phyloP scores from a whole-genome alignment of 257 asterid genomes.

The Rubia yunnanensis region DNA sequence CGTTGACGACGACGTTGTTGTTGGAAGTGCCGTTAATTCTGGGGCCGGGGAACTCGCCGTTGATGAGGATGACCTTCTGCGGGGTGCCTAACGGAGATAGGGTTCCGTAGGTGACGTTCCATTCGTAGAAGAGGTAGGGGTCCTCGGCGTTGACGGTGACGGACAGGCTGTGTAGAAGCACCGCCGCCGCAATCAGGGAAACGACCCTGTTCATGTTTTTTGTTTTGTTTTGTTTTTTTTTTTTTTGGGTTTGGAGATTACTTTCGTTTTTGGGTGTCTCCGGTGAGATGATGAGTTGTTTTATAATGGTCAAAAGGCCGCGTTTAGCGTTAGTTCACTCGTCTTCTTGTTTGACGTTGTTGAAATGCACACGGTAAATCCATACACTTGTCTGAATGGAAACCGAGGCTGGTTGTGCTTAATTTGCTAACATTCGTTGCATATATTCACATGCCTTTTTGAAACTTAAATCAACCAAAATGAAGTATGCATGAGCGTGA shows the following conservation, averaged over 20 bases:
- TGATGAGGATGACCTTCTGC: slow-evolving; percentile 49
- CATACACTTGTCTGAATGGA: background rate
- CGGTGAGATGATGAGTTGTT: background rate
- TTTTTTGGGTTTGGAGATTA: background rate
- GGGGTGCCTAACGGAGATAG: slow-evolving; percentile 56
- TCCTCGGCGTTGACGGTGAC: slow-evolving; percentile 31
- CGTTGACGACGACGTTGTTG: slow-evolving; percentile 52
- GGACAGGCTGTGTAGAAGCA: slow-evolving; percentile 19
- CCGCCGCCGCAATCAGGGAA: slow-evolving; percentile 11
- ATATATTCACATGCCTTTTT: background rate
- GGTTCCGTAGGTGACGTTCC: slow-evolving; percentile 51
- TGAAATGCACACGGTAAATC: background rate
- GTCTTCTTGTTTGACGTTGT: background rate
- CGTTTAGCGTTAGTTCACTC: background rate
- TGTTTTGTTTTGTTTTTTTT: background rate
- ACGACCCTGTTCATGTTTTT: slow-evolving; percentile 12
- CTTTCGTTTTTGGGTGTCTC: background rate
- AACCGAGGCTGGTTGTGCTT: no score
- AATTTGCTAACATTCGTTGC: no score
- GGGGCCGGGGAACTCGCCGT: slow-evolving; percentile 63
- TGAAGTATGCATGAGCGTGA: background rate
- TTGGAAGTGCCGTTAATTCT: slow-evolving; percentile 56
- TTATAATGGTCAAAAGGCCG: background rate
- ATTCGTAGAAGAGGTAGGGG: slow-evolving; percentile 34
- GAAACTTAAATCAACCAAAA: no score